Evolutionary conservation across 2,329 filamentous ascomycete genomes (phyloP).

Genomic region (Aspergillus ustus): DNA sequence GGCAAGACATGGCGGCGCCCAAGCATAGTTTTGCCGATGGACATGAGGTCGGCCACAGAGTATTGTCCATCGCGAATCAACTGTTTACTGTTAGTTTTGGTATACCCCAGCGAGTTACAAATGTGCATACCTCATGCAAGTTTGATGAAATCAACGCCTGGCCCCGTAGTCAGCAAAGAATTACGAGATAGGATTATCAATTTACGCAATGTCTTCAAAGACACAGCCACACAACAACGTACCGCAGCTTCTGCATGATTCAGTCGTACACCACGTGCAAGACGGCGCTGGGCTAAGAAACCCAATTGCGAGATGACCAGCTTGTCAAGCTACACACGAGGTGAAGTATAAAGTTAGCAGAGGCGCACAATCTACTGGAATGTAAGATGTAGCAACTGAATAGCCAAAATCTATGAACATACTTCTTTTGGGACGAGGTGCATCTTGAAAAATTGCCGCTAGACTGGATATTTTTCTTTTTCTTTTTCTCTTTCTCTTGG

Average conservation of each 20-base stretch:
- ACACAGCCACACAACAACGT: conserved; percentile 24
- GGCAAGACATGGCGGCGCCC: conserved; percentile 90
- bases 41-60: conserved; percentile 91
- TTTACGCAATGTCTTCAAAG: neutral
- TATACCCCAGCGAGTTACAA: neutral
- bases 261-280: conserved; percentile 84
- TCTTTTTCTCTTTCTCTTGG: conserved; percentile 17
- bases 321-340: conserved; percentile 78
- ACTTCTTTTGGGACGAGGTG: conserved; percentile 55
- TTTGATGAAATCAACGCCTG: conserved; percentile 72
- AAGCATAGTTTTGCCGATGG: conserved; percentile 86
- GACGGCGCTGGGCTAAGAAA: conserved; percentile 80
- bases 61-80: conserved; percentile 96
- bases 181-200: neutral
- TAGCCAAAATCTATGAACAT: conserved; percentile 14
- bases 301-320: conserved; percentile 90
- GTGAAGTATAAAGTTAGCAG: conserved; percentile 9
- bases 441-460: conserved; percentile 36
- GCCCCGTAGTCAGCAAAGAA: conserved; percentile 14
- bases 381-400: neutral
- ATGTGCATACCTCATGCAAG: conserved; percentile 72
- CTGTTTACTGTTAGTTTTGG: conserved; percentile 39
- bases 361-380: neutral
- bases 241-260: conserved; percentile 91
- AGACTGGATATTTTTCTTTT: neutral